phyloP scores from a whole-genome alignment of 1,284 basidiomycete genomes.

The Sanguinoderma infundibulare region DNA sequence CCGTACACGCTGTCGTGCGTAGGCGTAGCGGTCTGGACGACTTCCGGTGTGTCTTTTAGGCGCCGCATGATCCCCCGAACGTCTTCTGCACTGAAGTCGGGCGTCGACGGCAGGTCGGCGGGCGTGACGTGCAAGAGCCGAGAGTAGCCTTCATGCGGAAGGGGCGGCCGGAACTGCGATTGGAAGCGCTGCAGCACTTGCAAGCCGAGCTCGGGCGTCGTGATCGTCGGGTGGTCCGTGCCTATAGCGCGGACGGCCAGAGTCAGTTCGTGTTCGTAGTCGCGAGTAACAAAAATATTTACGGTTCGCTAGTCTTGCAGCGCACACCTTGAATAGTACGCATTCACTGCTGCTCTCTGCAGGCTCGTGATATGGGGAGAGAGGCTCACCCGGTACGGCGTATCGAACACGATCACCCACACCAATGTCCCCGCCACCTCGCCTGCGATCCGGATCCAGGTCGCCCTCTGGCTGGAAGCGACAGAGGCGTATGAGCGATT shows the following conservation, averaged over 20 bases:
- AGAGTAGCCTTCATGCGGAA: constrained; percentile 60
- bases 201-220: constrained; percentile 55
- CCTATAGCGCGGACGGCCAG: constrained; percentile 43
- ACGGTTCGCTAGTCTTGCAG: constrained; percentile 53
- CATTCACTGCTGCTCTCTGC: too few relatives aligned
- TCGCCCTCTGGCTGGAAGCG: constrained; percentile 59
- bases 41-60: constrained; percentile 46
- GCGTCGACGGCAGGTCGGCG: constrained; percentile 48
- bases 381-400: constrained; percentile 65
- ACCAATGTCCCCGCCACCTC: constrained; percentile 61
- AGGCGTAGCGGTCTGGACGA: too few relatives aligned
- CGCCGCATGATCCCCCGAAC: constrained; percentile 55
- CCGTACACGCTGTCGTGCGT: too few relatives aligned
- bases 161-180: constrained; percentile 56
- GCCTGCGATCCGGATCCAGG: constrained; percentile 73
- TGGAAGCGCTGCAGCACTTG: constrained; percentile 63
- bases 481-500: neutral
- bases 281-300: constrained; percentile 15
- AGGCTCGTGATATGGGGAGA: too few relatives aligned
- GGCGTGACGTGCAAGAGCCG: constrained; percentile 58
- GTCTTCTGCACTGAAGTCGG: constrained; percentile 54
- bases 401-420: constrained; percentile 77
- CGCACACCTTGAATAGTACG: constrained; percentile 50
- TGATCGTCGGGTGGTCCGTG: constrained; percentile 63
- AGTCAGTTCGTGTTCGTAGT: neutral